Evolutionary conservation across 805 yeast genomes (phyloP).

Genomic region (Grigorovia humatica): DNA sequence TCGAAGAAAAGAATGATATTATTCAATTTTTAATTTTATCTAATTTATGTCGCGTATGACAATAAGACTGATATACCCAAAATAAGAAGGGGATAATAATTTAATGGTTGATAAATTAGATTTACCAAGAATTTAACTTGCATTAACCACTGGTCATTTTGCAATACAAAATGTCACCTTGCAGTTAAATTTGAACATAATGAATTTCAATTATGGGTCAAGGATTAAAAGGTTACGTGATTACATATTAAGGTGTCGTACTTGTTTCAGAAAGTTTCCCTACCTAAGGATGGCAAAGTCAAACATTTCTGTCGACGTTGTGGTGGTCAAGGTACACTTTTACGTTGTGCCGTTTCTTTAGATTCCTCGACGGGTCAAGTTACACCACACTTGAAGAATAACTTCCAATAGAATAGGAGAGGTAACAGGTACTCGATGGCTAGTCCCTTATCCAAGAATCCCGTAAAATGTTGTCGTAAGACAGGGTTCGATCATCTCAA

Average conservation of each 20-base stretch:
- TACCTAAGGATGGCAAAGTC: conserved; percentile 64
- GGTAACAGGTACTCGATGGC: conserved; percentile 78
- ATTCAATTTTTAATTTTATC: too few species aligned
- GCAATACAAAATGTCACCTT: conserved; percentile 93
- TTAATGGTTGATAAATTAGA: conserved; percentile 16
- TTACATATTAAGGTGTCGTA: conserved; percentile 95
- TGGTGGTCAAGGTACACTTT: conserved; percentile 77
- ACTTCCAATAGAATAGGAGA: conserved; percentile 87
- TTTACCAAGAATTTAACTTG: conserved; percentile 48
- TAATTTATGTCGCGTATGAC: too few species aligned
- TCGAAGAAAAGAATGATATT: too few species aligned
- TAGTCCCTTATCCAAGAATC: conserved; percentile 75
- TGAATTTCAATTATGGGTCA: conserved; percentile 75
- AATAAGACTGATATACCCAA: too few species aligned
- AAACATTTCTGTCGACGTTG: conserved; percentile 90
- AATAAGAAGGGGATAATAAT: conserved; percentile 25
- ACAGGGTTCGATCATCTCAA: conserved; percentile 71
- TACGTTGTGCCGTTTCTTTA: conserved; percentile 85
- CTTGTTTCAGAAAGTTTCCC: conserved; percentile 81
- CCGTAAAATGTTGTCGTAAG: conserved; percentile 62
- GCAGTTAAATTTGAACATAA: conserved; percentile 78
- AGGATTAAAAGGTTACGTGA: conserved; percentile 78
- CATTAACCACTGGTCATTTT: conserved; percentile 90
- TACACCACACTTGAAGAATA: conserved; percentile 78
- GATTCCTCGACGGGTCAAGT: conserved; percentile 69